phyloP scores from a whole-genome alignment of 2,329 filamentous ascomycete species.

The Clonostachys chloroleuca region DNA sequence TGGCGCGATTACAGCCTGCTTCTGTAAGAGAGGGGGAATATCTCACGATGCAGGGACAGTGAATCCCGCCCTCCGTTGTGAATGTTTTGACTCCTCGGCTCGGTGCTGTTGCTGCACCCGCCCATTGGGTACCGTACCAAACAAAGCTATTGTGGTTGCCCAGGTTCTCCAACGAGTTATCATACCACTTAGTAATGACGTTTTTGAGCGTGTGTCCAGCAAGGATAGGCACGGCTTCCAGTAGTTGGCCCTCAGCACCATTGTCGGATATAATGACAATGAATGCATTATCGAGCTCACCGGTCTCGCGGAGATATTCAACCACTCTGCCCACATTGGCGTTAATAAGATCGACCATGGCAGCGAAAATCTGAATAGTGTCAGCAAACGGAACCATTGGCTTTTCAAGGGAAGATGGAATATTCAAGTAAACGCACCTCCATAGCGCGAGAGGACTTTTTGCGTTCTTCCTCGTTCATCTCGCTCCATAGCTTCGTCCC shows the following conservation, averaged over 20 bases:
- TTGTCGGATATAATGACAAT: constrained; percentile 51
- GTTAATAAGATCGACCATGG: constrained; percentile 49
- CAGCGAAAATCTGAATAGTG: constrained; percentile 28
- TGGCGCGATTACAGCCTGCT: constrained; percentile 4
- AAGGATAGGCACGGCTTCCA: constrained; percentile 45
- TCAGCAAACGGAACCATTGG: too few relatives aligned
- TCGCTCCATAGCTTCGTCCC: constrained; percentile 31
- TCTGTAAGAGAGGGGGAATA: neutral
- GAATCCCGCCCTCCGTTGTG: constrained; percentile 37
- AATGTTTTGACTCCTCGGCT: constrained; percentile 28
- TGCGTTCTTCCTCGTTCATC: constrained; percentile 27
- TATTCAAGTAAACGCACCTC: constrained; percentile 18
- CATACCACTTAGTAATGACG: constrained; percentile 32
- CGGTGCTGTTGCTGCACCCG: constrained; percentile 30
- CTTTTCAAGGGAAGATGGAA: too few relatives aligned
- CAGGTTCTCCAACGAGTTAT: constrained; percentile 45
- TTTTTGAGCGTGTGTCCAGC: constrained; percentile 2
- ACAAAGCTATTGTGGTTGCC: constrained; percentile 52
- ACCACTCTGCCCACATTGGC: constrained; percentile 43
- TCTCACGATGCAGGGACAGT: neutral
- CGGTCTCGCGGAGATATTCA: constrained; percentile 36
- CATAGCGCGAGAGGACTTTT: constrained; percentile 8
- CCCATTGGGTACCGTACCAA: constrained; percentile 58
- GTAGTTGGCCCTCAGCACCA: constrained; percentile 48
- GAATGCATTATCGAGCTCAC: constrained; percentile 47